phyloP scores from a whole-genome alignment of 2,329 filamentous ascomycete genomes.

The Fusarium staphyleae region DNA sequence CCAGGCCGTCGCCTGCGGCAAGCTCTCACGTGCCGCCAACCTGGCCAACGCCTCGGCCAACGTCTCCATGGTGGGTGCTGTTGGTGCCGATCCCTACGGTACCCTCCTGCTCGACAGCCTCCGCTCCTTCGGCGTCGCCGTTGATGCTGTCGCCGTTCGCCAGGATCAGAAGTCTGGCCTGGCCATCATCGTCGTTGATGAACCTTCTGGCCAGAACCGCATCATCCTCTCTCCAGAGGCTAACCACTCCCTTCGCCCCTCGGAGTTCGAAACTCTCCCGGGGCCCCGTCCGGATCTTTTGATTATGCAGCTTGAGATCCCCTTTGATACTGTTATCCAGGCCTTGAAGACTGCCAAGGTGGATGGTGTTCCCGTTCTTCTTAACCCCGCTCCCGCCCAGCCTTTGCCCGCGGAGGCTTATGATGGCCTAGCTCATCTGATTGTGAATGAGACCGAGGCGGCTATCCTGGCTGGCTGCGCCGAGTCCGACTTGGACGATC shows the following conservation, averaged over 20 bases:
- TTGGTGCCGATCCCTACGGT: constrained; percentile 74
- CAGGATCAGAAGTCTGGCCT: constrained; percentile 67
- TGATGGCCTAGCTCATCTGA: constrained; percentile 73
- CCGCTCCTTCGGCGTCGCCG: constrained; percentile 67
- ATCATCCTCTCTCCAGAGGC: constrained; percentile 78
- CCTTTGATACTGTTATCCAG: constrained; percentile 68
- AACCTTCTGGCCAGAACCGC: constrained; percentile 75
- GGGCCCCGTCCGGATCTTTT: constrained; percentile 64
- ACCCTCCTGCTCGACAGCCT: constrained; percentile 65
- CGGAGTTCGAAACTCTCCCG: constrained; percentile 46
- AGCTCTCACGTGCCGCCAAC: constrained; percentile 69
- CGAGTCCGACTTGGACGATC: constrained; percentile 57
- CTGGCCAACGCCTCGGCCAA: constrained; percentile 46
- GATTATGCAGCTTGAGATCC: constrained; percentile 82
- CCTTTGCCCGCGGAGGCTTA: constrained; percentile 72
- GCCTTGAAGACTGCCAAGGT: constrained; percentile 61
- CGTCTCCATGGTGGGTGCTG: constrained; percentile 77
- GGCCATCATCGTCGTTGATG: constrained; percentile 78
- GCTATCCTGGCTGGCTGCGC: constrained; percentile 69
- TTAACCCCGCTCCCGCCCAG: constrained; percentile 86
- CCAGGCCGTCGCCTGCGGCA: constrained; percentile 88
- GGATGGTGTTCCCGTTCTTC: constrained; percentile 67
- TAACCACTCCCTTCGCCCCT: constrained; percentile 60
- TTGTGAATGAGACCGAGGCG: constrained; percentile 92
- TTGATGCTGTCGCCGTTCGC: constrained; percentile 56